These are phyloP conservation scores for Coemansia sp. DNA, from an alignment of 192 early-diverging fungal species.

Conservation along the genomic window DNA sequence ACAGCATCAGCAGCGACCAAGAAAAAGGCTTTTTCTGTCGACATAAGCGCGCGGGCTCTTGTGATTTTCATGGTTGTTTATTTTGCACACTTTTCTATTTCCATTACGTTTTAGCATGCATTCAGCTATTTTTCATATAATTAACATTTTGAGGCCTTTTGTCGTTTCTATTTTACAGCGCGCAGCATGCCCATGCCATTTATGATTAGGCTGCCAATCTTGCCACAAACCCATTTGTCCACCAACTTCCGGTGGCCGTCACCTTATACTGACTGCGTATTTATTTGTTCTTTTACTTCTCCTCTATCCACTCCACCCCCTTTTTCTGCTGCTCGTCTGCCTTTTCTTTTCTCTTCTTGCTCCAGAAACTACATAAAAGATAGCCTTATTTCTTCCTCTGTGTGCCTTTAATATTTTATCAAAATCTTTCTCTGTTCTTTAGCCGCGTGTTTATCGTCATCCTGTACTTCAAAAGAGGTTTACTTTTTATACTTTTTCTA, in stretches of 20 bases:
- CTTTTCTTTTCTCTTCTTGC: background rate
- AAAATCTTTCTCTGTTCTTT: background rate
- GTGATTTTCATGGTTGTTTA: slow-evolving; percentile 47
- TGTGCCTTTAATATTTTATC: background rate
- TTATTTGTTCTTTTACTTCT: slow-evolving; percentile 9
- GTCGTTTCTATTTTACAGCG: slow-evolving; percentile 33
- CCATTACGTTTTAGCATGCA: slow-evolving; percentile 28
- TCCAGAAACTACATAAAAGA: slow-evolving; percentile 7
- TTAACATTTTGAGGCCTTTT: slow-evolving; percentile 42
- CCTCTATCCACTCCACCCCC: background rate
- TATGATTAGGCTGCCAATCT: slow-evolving; percentile 9
- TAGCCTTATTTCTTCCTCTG: background rate
- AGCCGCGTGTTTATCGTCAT: background rate
- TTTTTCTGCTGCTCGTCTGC: background rate
- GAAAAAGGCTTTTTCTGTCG: slow-evolving; percentile 4
- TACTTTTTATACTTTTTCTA: background rate
- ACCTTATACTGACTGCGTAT: background rate
- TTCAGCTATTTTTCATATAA: slow-evolving; percentile 49
- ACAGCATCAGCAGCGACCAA: background rate
- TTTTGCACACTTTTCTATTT: slow-evolving; percentile 20
- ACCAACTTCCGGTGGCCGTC: slow-evolving; percentile 3
- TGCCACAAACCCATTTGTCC: slow-evolving; percentile 11
- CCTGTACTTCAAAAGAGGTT: no score
- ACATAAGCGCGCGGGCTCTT: slow-evolving; percentile 27
- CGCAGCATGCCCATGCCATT: slow-evolving; percentile 4